Evolutionary conservation across 805 yeast species (phyloP).

Genomic region (Wickerhamiella hasegawae): DNA sequence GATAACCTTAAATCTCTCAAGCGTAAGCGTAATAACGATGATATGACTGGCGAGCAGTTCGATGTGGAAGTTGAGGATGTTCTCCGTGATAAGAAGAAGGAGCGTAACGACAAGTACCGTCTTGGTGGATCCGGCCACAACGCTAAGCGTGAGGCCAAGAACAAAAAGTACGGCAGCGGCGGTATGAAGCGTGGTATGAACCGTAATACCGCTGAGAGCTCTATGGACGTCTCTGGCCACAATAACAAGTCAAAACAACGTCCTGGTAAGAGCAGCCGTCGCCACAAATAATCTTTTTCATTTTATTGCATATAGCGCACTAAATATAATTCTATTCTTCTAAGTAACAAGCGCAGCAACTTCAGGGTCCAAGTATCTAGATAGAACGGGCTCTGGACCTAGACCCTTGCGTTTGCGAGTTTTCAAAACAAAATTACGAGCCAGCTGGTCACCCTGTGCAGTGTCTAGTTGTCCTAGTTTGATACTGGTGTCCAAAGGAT

Average conservation of each 20-base stretch:
- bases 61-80: constrained; percentile 89
- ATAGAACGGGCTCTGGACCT: constrained; percentile 50
- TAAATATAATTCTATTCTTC: no score
- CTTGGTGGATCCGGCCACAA: constrained; percentile 37
- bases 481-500: constrained; percentile 60
- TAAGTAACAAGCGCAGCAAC: constrained; percentile 32
- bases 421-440: constrained; percentile 80
- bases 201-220: constrained; percentile 56
- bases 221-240: constrained; percentile 46
- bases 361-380: constrained; percentile 49
- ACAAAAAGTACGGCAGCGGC: constrained; percentile 59
- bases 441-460: constrained; percentile 51
- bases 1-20: constrained; percentile 84
- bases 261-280: constrained; percentile 11
- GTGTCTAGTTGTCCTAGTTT: constrained; percentile 57
- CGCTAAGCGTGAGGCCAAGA: constrained; percentile 52
- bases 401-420: constrained; percentile 82
- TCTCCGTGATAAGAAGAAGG: constrained; percentile 40
- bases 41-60: constrained; percentile 58
- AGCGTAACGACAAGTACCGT: constrained; percentile 20
- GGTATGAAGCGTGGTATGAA: constrained; percentile 63
- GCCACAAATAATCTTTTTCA: constrained; percentile 11
- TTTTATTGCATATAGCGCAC: no score
- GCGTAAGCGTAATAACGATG: constrained; percentile 70
- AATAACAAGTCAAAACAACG: constrained; percentile 35